phyloP scores from a whole-genome alignment of 371 early-diverging fungal genomes.

The Mortierella sp. region DNA sequence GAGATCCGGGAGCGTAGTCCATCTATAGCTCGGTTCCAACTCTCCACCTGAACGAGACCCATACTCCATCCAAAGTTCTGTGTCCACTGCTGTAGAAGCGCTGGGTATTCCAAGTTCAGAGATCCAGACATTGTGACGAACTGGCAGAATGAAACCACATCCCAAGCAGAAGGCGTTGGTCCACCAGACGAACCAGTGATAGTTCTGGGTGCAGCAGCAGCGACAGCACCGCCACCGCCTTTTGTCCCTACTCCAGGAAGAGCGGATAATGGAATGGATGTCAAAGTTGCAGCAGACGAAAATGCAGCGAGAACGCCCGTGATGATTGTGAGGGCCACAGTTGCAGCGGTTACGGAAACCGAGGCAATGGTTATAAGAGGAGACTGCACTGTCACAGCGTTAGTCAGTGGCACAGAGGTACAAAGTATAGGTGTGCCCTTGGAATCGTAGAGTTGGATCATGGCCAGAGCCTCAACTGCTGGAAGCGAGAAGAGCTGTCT shows the following conservation, averaged over 20 bases:
- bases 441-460: constrained; percentile 31
- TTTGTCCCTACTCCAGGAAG: background rate
- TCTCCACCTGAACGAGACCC: constrained; percentile 24
- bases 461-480: constrained; percentile 39
- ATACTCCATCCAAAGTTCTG: constrained; percentile 51
- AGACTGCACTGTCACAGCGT: constrained; percentile 33
- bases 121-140: constrained; percentile 48
- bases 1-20: constrained; percentile 16
- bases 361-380: constrained; percentile 35
- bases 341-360: constrained; percentile 24
- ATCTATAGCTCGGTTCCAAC: constrained; percentile 39
- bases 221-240: constrained; percentile 3
- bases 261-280: constrained; percentile 20
- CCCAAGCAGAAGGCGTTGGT: constrained; percentile 35
- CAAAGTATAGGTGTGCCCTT: constrained; percentile 28
- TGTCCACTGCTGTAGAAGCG: constrained; percentile 45
- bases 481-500: constrained; percentile 37
- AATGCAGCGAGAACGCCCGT: constrained; percentile 26
- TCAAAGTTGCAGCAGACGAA: constrained; percentile 30
- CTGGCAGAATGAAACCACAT: constrained; percentile 50
- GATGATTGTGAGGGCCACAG: constrained; percentile 24
- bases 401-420: constrained; percentile 32
- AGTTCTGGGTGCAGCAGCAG: background rate
- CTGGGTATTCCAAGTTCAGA: constrained; percentile 43
- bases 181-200: background rate